Evolutionary conservation across 768 basidiomycete genomes (phyloP), one percentile per base, ranked within the genome.

Genomic region (Auricularia cornea): DNA sequence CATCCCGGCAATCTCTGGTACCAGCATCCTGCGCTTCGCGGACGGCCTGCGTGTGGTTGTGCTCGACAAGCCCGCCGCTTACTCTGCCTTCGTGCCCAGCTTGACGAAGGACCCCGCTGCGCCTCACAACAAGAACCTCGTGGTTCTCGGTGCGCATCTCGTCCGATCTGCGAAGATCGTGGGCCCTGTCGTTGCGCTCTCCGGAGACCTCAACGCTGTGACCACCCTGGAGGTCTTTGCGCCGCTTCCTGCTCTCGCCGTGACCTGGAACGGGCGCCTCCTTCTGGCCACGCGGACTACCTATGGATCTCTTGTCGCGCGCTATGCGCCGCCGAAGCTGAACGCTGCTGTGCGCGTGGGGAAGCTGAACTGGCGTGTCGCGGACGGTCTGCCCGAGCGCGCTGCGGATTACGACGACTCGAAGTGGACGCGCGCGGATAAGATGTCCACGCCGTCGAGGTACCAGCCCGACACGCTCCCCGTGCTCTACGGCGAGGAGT

Each of bases 201-300:
- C 54, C 29, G 82, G 83, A 14, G 83, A 84, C 67, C 66, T 79
- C 38, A 79, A 81, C 64, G 79, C 77, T 23, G 79, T 79, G 3
- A 83, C 82, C 1, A 62, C 72, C 4, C 67, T 82, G 28, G 79
- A 81, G 66, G 72, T 79, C 57, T 66, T 83, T 62, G 80, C 77
- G 2, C 79, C 81, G 11, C 51, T 73, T 2, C 51, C 68, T 23
- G 73, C 81, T 23, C 69, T 71, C 0, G 69, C 61, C 31, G 59
- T 82, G 16, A 71, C 68, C 2, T 84, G 81, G 81, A 84, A 84
- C 65, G 74, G 75, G 3, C 65, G 66, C 14, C 31, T 66, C 14
- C 66, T 74, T 3, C 29, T 57, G 16, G 63, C 74, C 4, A 68
- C 65, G 0, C 72, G 66, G 48, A 77, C 73, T 1, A 32, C 68